Percentiles rank a stretch among this genome's conserved stretches.
phyloP scores from a whole-genome alignment of 2,329 filamentous ascomycete species.

The Dothidotthia symphoricarpi region DNA sequence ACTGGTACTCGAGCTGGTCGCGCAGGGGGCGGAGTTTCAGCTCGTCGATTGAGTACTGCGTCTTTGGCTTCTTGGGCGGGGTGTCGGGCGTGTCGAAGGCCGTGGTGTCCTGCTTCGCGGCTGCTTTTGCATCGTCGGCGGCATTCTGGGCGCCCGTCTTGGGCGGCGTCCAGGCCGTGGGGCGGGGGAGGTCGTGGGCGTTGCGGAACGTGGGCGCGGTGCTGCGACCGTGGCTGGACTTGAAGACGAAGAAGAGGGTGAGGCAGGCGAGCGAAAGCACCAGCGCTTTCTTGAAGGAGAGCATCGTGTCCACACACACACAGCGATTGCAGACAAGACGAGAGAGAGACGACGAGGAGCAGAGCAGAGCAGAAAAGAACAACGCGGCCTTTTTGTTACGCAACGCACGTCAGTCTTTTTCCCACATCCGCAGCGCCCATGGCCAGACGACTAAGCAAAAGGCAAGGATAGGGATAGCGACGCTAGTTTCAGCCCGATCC shows the following conservation, averaged over 20 bases:
- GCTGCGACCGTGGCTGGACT: constrained; percentile 53
- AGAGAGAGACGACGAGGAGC: constrained; percentile 2
- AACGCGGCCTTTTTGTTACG: too few relatives aligned
- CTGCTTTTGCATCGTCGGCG: constrained; percentile 7
- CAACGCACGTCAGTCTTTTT: too few relatives aligned
- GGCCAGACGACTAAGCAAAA: too few relatives aligned
- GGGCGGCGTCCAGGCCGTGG: constrained; percentile 33
- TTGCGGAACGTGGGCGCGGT: constrained; percentile 33
- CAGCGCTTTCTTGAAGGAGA: constrained; percentile 74
- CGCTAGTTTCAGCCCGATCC: too few relatives aligned
- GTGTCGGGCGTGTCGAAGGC: constrained; percentile 30
- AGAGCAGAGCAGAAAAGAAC: too few relatives aligned
- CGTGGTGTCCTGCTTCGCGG: constrained; percentile 18
- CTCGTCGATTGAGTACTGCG: constrained; percentile 66
- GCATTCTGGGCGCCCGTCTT: constrained; percentile 18
- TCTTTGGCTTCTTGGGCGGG: constrained; percentile 44
- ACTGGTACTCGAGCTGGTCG: constrained; percentile 85
- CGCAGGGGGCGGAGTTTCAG: constrained; percentile 69
- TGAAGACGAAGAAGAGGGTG: constrained; percentile 67
- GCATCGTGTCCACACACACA: constrained; percentile 59
- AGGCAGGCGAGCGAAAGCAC: constrained; percentile 68
- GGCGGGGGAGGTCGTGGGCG: constrained; percentile 39
- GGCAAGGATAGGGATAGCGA: too few relatives aligned
- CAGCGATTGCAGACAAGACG: constrained; percentile 5
- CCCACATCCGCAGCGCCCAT: too few relatives aligned